Percentiles rank a stretch among this genome's conserved stretches.
These are phyloP conservation scores for Coffea canephora DNA, from an alignment of 257 asterid genomes.

Conservation along the genomic window DNA sequence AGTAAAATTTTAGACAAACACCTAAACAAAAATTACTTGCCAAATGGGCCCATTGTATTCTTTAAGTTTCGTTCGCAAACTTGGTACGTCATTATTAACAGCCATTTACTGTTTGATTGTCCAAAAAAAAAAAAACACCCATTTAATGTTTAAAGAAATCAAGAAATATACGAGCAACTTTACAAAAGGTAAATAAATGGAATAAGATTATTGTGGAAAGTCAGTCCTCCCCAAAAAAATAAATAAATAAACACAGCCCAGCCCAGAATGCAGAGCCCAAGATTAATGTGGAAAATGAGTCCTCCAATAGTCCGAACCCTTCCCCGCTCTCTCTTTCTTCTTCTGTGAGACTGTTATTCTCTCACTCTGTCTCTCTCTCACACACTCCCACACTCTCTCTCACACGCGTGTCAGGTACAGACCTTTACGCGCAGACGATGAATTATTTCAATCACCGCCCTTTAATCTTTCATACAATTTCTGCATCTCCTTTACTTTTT, in stretches of 20 bases:
- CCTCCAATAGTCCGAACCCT: constrained; percentile 17
- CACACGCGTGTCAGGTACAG: constrained; percentile 10
- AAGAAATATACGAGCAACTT: background rate
- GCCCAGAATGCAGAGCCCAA: background rate
- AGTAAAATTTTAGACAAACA: no score
- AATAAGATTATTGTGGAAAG: no score
- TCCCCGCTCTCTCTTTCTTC: constrained; percentile 8
- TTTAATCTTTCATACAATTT: background rate
- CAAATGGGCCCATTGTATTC: no score
- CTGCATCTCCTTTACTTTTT: background rate
- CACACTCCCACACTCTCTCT: background rate
- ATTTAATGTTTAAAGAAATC: no score
- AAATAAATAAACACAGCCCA: no score
- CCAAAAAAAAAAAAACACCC: no score
- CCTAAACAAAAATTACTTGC: no score
- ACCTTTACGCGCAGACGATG: no score
- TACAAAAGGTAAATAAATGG: no score
- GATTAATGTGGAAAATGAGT: background rate
- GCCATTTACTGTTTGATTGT: background rate
- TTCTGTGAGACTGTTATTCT: constrained; percentile 7
- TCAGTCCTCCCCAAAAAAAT: no score
- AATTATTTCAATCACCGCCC: background rate
- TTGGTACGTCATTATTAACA: no score
- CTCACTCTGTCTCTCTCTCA: background rate
- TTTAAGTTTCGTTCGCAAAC: no score